phyloP scores from a whole-genome alignment of 1,139 yeast species.

The Scheffersomyces titani region DNA sequence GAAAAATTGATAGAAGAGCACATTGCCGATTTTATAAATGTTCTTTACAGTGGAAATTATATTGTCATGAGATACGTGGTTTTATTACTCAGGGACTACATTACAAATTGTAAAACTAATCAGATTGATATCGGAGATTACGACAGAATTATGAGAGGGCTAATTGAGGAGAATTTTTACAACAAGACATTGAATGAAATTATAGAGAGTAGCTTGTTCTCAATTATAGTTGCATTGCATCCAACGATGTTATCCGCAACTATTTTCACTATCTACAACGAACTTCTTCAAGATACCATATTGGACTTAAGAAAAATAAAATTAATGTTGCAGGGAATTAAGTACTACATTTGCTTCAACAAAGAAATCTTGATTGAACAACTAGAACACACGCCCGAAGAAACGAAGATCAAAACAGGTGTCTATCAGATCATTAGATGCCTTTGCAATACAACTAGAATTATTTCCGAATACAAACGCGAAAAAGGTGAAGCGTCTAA shows the following conservation, averaged over 20 bases:
- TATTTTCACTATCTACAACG: slow-evolving; percentile 1
- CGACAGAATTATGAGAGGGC: neutral
- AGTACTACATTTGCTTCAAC: slow-evolving; percentile 10
- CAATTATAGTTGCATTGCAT: slow-evolving; percentile 9
- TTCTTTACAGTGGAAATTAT: neutral
- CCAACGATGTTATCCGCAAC: slow-evolving; percentile 4
- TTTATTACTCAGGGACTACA: slow-evolving; percentile 5
- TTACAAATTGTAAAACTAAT: slow-evolving; percentile 2
- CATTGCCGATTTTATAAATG: neutral
- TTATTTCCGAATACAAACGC: neutral
- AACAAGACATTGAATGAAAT: slow-evolving; percentile 3
- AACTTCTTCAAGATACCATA: neutral
- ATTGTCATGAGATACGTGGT: neutral
- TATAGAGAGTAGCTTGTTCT: slow-evolving; percentile 3
- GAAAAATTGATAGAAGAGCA: neutral
- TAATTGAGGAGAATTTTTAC: neutral
- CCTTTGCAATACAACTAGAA: neutral
- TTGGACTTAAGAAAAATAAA: neutral
- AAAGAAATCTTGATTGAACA: neutral
- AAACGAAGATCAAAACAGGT: neutral
- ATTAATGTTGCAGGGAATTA: slow-evolving; percentile 7
- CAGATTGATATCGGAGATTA: slow-evolving; percentile 3
- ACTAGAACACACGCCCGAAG: neutral
- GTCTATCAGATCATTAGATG: neutral
- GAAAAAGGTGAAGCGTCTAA: neutral